Evolutionary conservation across 2,329 filamentous ascomycete genomes (phyloP), one percentile per base, ranked within the genome.

Genomic region (Fusarium metavorans): DNA sequence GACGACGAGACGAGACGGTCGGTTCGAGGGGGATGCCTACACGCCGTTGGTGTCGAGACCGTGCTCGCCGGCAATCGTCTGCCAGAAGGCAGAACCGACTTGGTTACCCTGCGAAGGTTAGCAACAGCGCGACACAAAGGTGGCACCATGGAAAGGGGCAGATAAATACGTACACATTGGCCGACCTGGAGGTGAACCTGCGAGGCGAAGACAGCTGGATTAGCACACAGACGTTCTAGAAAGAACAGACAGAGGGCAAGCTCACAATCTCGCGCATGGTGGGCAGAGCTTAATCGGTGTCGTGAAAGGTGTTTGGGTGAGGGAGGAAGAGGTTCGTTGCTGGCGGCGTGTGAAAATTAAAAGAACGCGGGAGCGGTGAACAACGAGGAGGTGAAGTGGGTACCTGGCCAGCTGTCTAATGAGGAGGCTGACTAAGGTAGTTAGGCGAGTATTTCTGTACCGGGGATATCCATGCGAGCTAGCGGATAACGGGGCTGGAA

Each of bases 241-340:
- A 30, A 32, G 20, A 23, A 25, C 43, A 8, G 50, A 32, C 18
- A 6, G 27, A 4, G 13, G 27, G 27, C 50, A 54, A 34, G 27
- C 50, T 54, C 50, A 54, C 50, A 54, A 54, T 54, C 50, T 54
- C 50, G 27, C 50, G 50, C 50, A 54, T 54, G 50, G 27, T 54
- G 50, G 50, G 50, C 50, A 54, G 50, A 54, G 27, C 6, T 54
- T 54, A 20, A 20, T 54, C 18, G n/a, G 30, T 54, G 27, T 54
- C 50, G 50, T 30, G 50, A 32, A 32, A 30, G 27, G 50, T 20
- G 27, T 30, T 54, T 54, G 50, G 27, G 27, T 20, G n/a, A 20
- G 27, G 30, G 50, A 32, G 27, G 27, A 30, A 54, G 50, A 54
- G 18, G 43, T 48, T 48, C 27, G 30, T 54, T 14, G 50, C 34